Conservation (phyloP, 345 rosid genomes). For the Tarenaya hassleriana region DNA sequence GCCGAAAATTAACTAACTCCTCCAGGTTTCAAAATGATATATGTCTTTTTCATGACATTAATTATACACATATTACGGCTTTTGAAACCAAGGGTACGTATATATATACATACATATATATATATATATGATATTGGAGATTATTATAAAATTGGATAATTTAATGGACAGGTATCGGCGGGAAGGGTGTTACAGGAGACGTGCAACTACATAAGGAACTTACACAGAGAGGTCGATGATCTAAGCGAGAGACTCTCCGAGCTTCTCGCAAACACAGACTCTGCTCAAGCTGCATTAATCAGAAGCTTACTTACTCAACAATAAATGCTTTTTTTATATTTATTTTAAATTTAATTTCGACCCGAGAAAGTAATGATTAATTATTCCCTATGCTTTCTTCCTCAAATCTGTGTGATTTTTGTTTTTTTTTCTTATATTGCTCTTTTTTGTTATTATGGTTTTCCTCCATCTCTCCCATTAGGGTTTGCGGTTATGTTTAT, state of each 20-base stretch:
- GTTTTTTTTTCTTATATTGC: too few species aligned
- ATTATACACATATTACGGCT: too few species aligned
- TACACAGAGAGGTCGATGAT: constrained; percentile 75
- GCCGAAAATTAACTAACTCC: too few species aligned
- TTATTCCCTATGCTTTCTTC: too few species aligned
- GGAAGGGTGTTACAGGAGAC: constrained; percentile 70
- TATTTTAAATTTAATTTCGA: not conserved
- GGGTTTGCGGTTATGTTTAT: too few species aligned
- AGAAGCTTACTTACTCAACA: constrained; percentile 59
- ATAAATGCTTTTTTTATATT: not conserved
- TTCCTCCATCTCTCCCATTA: too few species aligned
- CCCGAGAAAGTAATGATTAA: constrained; percentile 14
- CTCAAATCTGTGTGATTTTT: too few species aligned
- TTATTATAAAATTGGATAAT: not conserved
- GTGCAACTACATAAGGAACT: constrained; percentile 72
- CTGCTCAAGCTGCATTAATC: constrained; percentile 71
- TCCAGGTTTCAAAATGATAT: too few species aligned
- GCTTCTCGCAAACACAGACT: constrained; percentile 61
- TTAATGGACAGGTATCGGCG: constrained; percentile 51
- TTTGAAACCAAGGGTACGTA: too few species aligned
- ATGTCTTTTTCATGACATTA: too few species aligned
- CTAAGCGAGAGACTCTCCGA: constrained; percentile 73
- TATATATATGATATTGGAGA: not conserved
- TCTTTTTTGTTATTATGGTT: too few species aligned
- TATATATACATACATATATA: not conserved